These are phyloP conservation scores for Ottelia alismoides DNA, from an alignment of 106 monocot genomes.

Conservation along the genomic window DNA sequence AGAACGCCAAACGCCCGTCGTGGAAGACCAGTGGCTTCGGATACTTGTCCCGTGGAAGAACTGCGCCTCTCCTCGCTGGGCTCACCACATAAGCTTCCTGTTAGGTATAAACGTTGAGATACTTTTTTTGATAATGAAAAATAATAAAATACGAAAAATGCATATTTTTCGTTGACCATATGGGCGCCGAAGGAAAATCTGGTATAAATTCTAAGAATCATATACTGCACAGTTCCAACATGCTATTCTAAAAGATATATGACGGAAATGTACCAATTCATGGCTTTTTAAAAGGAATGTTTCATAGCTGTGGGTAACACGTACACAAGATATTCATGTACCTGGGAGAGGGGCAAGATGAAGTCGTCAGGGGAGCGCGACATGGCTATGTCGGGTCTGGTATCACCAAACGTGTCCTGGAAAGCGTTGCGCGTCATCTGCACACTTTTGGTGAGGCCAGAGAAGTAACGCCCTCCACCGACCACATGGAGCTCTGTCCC, in stretches of 20 bases:
- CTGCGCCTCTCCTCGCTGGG: conserved; percentile 11
- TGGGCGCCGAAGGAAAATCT: too few species aligned
- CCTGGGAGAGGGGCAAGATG: conserved; percentile 47
- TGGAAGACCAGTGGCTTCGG: conserved; percentile 80
- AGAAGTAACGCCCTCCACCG: conserved; percentile 21
- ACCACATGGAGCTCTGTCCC: conserved; percentile 36
- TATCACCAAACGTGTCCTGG: conserved; percentile 18
- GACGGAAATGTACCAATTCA: too few species aligned
- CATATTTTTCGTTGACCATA: too few species aligned
- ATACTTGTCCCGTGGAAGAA: conserved; percentile 41
- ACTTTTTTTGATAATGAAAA: too few species aligned
- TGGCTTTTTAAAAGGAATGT: too few species aligned
- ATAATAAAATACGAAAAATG: too few species aligned
- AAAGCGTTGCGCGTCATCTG: conserved; percentile 16
- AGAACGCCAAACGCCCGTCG: conserved; percentile 67
- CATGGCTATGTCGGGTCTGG: conserved; percentile 32
- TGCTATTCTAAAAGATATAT: too few species aligned
- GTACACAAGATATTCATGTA: conserved; percentile 4
- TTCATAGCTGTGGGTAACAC: too few species aligned
- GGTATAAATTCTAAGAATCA: too few species aligned
- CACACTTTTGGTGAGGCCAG: conserved; percentile 33
- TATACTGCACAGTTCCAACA: too few species aligned
- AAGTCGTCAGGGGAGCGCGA: conserved; percentile 22
- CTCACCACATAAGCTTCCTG: conserved; percentile 56
- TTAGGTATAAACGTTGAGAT: too few species aligned